Conservation (phyloP, 1,284 basidiomycete species). For the Rhodotorula sp. region DNA sequence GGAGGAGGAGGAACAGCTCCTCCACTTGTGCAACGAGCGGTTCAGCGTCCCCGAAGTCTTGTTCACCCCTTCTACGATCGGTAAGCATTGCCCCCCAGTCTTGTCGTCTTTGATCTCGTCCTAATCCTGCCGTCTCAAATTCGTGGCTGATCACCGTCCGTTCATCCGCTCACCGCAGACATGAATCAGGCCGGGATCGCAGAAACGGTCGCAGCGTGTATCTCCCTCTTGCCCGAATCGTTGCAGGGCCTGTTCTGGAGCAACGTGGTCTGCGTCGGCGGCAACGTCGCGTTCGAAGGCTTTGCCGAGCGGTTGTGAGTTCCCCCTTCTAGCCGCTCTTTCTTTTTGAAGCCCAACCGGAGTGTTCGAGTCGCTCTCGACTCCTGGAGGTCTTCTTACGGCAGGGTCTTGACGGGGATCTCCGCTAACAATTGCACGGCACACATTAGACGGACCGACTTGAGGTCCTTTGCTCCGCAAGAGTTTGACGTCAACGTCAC, state of each 20-base stretch:
- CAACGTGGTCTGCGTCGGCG: constrained; percentile 86
- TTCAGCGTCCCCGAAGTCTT: constrained; percentile 84
- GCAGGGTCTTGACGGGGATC: constrained; percentile 49
- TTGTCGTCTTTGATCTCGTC: not conserved
- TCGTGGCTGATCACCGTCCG: too few relatives aligned
- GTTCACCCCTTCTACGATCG: constrained; percentile 83
- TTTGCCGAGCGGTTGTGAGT: constrained; percentile 68
- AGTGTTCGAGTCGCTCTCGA: not conserved
- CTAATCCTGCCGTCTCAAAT: too few relatives aligned
- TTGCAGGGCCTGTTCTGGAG: constrained; percentile 88
- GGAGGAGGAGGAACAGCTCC: constrained; percentile 65
- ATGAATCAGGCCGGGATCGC: constrained; percentile 76
- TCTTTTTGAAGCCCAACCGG: not conserved
- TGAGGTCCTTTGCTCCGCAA: constrained; percentile 72
- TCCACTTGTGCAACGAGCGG: constrained; percentile 83
- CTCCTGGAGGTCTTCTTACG: not conserved
- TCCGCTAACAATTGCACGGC: not conserved
- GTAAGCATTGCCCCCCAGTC: constrained; percentile 54
- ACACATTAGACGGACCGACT: constrained; percentile 56
- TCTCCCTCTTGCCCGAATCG: constrained; percentile 69
- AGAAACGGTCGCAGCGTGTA: constrained; percentile 69
- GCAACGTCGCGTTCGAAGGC: constrained; percentile 70
- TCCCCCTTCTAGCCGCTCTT: not conserved
- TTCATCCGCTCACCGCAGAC: constrained; percentile 54
- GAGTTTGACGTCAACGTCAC: constrained; percentile 71